Evolutionary conservation across 129 eudicot genomes (phyloP), one percentile per base, ranked within the genome.

Genomic region (Artemisia argyi): DNA sequence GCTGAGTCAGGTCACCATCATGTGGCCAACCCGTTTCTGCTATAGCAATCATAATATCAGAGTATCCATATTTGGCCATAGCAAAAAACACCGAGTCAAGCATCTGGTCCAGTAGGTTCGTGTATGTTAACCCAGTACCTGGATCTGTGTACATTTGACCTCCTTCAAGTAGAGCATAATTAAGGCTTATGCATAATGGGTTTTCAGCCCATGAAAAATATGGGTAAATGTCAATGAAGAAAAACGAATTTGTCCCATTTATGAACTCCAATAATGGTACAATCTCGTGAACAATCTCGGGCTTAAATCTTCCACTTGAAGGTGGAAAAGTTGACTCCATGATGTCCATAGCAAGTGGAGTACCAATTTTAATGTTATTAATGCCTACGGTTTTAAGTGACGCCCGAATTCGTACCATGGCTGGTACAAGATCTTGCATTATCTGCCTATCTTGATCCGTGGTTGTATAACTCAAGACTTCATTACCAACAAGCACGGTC

Each of bases 11-110:
- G 65, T 78, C 97, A 26, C 97, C 97, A 35, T 28, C 82, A 68
- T 84, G 84, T 68, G 97, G 97, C 97, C 97, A 91, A 0, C 97
- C 97, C 0, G 97, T 91, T 69, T 91, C 97, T 0, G 93, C 74
- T 52, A 91, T 77, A 0, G 80, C 93, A 5, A 89, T 53, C 82
- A 24, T 69, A 35, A 86, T 79, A 67, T 66, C 58, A 9, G 79
- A 39, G 71, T 75, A 83, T 1, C 97, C 96, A 63, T 81, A 14
- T 51, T 73, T 92, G 39, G 77, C 68, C 93, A 89, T 89, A 10
- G 97, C 97, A 52, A 86, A 92, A 15, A 73, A 55, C n/a, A 86
- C 86, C 5, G 97, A 86, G 61, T 92, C 97, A 1, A 92, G 82
- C 97, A 92, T 92, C 44, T 92, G 96, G 47, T 92, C 97, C 12